A percentile compares a stretch with the other conserved stretches of the same genome.
Evolutionary conservation across 2,329 filamentous ascomycete genomes (phyloP).

Genomic region (Arthrobotrys conoides): DNA sequence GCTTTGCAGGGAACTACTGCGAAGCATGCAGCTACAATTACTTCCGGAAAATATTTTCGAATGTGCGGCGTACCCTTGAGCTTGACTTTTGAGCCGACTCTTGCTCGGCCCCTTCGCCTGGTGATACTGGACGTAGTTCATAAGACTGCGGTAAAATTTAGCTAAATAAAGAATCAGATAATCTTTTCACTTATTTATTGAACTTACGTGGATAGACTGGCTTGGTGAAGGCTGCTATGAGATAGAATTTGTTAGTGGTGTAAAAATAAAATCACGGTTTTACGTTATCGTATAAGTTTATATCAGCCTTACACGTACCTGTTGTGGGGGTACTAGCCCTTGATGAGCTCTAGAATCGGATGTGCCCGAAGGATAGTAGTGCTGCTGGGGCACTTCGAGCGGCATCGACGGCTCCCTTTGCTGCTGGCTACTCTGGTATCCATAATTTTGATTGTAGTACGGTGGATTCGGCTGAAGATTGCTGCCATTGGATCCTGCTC

Average conservation of each 20-base stretch:
- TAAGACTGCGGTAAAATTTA: neutral
- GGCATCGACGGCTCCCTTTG: neutral
- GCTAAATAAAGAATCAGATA: neutral
- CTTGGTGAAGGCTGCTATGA: neutral
- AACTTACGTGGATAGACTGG: neutral
- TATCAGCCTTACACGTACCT: neutral
- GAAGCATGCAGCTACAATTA: neutral
- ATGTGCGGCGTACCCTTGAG: slow-evolving; percentile 1
- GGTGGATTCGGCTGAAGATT: neutral
- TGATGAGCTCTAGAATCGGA: neutral
- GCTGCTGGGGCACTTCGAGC: neutral
- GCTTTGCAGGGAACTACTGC: neutral
- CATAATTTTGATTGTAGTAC: neutral
- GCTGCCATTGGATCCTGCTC: too few species aligned
- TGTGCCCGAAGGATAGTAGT: neutral
- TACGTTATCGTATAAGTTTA: too few species aligned
- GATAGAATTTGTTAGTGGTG: neutral
- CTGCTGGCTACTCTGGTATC: neutral
- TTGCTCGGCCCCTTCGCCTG: neutral
- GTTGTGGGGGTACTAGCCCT: neutral
- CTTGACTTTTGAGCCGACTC: neutral
- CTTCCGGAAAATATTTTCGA: neutral
- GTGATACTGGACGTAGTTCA: neutral
- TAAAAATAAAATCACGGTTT: neutral
- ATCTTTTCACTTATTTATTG: too few species aligned